Evolutionary conservation across 1,284 basidiomycete genomes (phyloP), one percentile per base, ranked within the genome.

Genomic region (Trametes pubescens): DNA sequence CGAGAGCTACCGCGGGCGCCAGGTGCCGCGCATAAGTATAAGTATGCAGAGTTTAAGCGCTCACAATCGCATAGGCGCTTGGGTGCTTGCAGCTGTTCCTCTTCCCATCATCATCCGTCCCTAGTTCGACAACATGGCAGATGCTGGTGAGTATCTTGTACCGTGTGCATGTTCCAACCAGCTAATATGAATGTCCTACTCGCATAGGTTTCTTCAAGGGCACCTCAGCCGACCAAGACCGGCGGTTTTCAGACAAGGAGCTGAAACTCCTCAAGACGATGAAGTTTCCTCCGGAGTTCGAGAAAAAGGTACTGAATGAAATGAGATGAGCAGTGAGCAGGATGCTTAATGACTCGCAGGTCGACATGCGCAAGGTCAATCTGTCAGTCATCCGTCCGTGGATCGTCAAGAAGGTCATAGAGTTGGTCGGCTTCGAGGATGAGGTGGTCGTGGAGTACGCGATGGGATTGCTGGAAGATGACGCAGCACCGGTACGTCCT

Each of bases 381-480:
- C 75, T 95, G 66, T 83, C 84, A 35, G 93, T 96, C 69, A 92
- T 98, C 74, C 84, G 93, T 60, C 94, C 95, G 2, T 99, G 97
- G 97, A 91, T 98, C 63, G 90, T 94, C 5, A 94, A 94, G 79
- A 94, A 94, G 74, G 89, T 98, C 60, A 87, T 92, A 5, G 92
- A 96, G 71, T 84, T 98, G 24, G 87, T 97, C 43, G 95, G 95
- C 6, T 90, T 99, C 56, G 97, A 99, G 74, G 97, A 99, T 76
- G 97, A 99, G 74, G 92, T 99, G 43, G 92, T 99, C 34, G 90
- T 98, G 29, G 97, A 99, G 76, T 99, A 98, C 75, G 94, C 95
- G 18, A 93, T 94, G 86, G 94, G 94, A 22, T 83, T 98, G 49
- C 80, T 99, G 8, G 97, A 99, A 76, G 94, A 97, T 71, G 83